These are phyloP conservation scores for Dunaliella primolecta DNA, from an alignment of 139 green algal genomes.

Conservation along the genomic window DNA sequence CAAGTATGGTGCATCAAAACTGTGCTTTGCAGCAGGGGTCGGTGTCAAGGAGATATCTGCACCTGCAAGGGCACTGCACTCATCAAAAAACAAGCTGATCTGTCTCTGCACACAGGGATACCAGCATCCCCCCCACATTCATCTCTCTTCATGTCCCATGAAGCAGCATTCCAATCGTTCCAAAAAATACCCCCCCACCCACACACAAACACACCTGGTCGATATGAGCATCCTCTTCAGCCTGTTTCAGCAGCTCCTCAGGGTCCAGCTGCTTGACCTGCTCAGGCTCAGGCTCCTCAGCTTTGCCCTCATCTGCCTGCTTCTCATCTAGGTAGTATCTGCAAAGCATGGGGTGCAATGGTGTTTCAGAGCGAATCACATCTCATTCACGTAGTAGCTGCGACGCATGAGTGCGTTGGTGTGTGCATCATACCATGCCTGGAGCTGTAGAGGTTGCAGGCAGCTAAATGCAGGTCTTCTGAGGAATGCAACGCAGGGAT, in stretches of 20 bases:
- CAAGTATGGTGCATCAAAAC: too few relatives aligned
- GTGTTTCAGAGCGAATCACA: too few relatives aligned
- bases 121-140: too few relatives aligned
- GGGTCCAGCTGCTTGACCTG: slow-evolving; percentile 33
- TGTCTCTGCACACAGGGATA: too few relatives aligned
- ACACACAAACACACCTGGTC: slow-evolving; percentile 33
- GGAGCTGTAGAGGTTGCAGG: neutral
- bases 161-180: too few relatives aligned
- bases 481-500: neutral
- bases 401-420: neutral
- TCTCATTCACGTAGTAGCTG: neutral
- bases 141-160: too few relatives aligned
- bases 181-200: too few relatives aligned
- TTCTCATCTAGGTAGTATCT: slow-evolving; percentile 44
- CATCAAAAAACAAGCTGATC: too few relatives aligned
- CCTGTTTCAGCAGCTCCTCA: slow-evolving; percentile 69
- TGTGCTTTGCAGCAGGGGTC: too few relatives aligned
- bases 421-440: neutral
- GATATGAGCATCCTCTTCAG: slow-evolving; percentile 69
- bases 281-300: slow-evolving; percentile 19
- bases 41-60: too few relatives aligned
- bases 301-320: neutral
- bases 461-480: neutral
- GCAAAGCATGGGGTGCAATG: neutral
- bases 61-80: too few relatives aligned